Conservation (phyloP, 2,329 filamentous ascomycete species). For the Akanthomyces lecanii region DNA sequence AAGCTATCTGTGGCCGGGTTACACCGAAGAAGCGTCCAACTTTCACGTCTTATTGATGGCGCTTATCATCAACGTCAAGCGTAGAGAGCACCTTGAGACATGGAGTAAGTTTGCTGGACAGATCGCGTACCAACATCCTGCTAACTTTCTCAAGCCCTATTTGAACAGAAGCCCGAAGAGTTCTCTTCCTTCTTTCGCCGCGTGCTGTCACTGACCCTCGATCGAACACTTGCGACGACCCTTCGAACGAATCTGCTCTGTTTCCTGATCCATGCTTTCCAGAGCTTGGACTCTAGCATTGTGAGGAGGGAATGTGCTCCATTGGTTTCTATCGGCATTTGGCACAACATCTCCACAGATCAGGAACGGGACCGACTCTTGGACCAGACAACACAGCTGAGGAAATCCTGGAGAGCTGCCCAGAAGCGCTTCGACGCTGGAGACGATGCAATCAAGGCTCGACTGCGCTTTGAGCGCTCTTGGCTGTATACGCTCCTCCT, state of each 20-base stretch:
- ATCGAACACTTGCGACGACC: conserved; percentile 58
- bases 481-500: conserved; percentile 87
- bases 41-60: conserved; percentile 85
- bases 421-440: conserved; percentile 82
- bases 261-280: conserved; percentile 88
- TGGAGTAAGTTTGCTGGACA: conserved; percentile 60
- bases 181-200: conserved; percentile 90
- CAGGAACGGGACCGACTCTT: conserved; percentile 68
- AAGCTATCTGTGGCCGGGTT: conserved; percentile 93
- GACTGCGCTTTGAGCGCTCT: conserved; percentile 82
- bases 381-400: conserved; percentile 67
- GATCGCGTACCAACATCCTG: not conserved
- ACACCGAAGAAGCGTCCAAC: conserved; percentile 82
- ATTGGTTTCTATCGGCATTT: conserved; percentile 88
- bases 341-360: conserved; percentile 86
- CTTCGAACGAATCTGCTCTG: conserved; percentile 80
- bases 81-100: conserved; percentile 77
- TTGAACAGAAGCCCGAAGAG: conserved; percentile 69
- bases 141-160: conserved; percentile 54
- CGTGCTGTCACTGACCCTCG: conserved; percentile 79
- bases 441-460: conserved; percentile 73
- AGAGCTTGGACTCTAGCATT: conserved; percentile 82
- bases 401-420: conserved; percentile 87
- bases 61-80: conserved; percentile 82
- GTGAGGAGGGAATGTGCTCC: conserved; percentile 96